Evolutionary conservation across 2,329 filamentous ascomycete genomes (phyloP).

Genomic region (Elsinoe ampelina): DNA sequence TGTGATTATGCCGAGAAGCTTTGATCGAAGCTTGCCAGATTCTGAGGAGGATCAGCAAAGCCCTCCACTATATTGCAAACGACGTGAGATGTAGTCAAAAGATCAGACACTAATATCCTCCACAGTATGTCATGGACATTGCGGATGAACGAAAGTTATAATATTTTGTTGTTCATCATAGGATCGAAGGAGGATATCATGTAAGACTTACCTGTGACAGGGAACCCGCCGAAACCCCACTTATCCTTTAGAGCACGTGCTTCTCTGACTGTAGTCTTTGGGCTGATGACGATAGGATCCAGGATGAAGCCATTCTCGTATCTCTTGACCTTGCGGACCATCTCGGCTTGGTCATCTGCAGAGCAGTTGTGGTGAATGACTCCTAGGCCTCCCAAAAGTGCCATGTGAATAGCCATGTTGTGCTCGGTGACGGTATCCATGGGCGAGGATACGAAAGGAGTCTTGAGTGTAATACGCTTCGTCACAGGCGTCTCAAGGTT

Average conservation of each 20-base stretch:
- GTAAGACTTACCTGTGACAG: conserved; percentile 77
- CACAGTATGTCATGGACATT: conserved; percentile 49
- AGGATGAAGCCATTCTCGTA: conserved; percentile 99
- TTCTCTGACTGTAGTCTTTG: conserved; percentile 79
- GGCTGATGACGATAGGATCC: conserved; percentile 85
- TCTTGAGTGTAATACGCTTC: conserved; percentile 92
- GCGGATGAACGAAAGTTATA: conserved; percentile 99
- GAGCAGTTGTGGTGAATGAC: conserved; percentile 99
- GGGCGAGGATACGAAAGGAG: conserved; percentile 90
- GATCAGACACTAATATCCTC: conserved; percentile 27
- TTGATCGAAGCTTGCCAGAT: conserved; percentile 83
- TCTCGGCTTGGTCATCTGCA: conserved; percentile 92
- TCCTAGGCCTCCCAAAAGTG: conserved; percentile 75
- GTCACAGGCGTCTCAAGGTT: conserved; percentile 83
- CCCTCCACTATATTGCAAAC: background rate
- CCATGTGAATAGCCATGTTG: conserved; percentile 98
- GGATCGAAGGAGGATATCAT: conserved; percentile 26
- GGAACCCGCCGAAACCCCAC: conserved; percentile 98
- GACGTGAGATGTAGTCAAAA: background rate
- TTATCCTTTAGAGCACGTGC: conserved; percentile 89
- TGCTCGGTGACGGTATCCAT: conserved; percentile 99
- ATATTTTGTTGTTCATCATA: conserved; percentile 66
- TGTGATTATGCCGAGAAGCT: conserved; percentile 93
- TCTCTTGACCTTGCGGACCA: conserved; percentile 98
- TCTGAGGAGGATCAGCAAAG: conserved; percentile 45